Evolutionary conservation across 148 eudicot species (phyloP).

Genomic region (Agrostemma githago): DNA sequence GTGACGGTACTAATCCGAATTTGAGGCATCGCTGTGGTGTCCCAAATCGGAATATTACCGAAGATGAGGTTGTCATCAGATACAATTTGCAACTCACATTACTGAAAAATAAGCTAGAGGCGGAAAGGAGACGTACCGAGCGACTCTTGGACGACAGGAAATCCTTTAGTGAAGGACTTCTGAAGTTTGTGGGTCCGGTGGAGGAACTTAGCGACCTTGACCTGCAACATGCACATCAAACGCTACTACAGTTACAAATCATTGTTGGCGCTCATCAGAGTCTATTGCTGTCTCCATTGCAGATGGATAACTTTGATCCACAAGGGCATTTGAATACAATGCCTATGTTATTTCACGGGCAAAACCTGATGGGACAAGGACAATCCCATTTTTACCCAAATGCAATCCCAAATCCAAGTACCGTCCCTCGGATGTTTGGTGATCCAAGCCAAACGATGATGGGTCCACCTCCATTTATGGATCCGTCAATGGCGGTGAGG

Average conservation of each 20-base stretch:
- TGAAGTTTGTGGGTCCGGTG: slow-evolving; percentile 28
- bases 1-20: background rate
- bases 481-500: background rate
- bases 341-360: too few relatives aligned
- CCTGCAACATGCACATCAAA: background rate
- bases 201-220: background rate
- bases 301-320: background rate
- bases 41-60: background rate
- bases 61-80: background rate
- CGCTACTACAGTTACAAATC: background rate
- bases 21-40: too few relatives aligned
- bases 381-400: background rate
- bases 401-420: background rate
- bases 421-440: background rate
- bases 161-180: background rate
- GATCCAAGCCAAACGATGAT: background rate
- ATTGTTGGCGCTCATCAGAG: background rate
- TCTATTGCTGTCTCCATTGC: background rate
- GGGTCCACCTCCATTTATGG: background rate
- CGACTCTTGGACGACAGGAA: slow-evolving; percentile 18
- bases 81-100: slow-evolving; percentile 18
- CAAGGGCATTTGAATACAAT: background rate
- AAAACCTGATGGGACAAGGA: background rate
- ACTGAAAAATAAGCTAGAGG: slow-evolving; percentile 15
- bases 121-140: slow-evolving; percentile 23